Conservation (phyloP, 1,139 yeast species). For the Debaryomycetaceae sp. region DNA sequence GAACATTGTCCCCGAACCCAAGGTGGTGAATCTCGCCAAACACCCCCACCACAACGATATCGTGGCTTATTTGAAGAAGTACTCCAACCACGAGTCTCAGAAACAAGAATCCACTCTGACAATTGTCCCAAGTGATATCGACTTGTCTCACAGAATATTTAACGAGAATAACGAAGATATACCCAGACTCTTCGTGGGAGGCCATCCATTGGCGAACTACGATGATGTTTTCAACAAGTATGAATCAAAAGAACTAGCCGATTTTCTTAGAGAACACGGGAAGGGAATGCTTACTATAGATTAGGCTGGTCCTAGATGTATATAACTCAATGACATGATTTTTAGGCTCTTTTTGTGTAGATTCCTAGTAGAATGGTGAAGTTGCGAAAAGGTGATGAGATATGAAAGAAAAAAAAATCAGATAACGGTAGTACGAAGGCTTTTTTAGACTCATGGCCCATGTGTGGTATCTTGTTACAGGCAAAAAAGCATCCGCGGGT, state of each 20-base stretch:
- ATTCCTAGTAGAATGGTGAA: neutral
- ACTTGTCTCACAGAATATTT: constrained; percentile 5
- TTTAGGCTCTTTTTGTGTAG: neutral
- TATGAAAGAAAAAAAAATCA: neutral
- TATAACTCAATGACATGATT: neutral
- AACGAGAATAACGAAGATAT: constrained; percentile 14
- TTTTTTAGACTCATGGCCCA: neutral
- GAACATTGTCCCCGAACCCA: constrained; percentile 31
- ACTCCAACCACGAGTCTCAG: constrained; percentile 7
- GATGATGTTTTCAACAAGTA: constrained; percentile 20
- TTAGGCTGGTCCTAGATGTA: constrained; percentile 2
- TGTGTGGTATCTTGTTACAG: constrained; percentile 22
- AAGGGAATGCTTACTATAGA: constrained; percentile 23
- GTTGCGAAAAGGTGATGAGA: neutral
- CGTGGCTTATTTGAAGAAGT: constrained; percentile 22
- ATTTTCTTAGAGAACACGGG: constrained; percentile 22
- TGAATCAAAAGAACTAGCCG: constrained; percentile 16
- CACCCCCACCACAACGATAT: constrained; percentile 29
- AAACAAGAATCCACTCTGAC: neutral
- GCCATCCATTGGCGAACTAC: constrained; percentile 27
- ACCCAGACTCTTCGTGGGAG: constrained; percentile 32
- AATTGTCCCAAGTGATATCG: neutral
- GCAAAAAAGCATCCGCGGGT: constrained; percentile 5
- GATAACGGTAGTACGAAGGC: no score
- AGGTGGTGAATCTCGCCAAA: constrained; percentile 24